Conservation (phyloP, 2,329 filamentous ascomycete species). For the Colletotrichum eremochloae region DNA sequence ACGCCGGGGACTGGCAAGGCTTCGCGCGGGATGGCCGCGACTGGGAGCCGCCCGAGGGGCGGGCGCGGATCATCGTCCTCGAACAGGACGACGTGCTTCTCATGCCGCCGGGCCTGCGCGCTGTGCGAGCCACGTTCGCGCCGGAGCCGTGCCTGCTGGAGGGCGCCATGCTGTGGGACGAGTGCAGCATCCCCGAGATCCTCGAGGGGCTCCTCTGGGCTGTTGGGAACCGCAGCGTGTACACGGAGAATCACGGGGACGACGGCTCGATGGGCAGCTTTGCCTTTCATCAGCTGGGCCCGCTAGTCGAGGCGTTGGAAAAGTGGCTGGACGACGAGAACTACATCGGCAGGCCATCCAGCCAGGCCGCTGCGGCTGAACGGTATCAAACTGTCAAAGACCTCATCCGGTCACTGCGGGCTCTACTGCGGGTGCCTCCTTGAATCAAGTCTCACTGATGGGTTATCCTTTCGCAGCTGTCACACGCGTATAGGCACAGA, state of each 20-base stretch:
- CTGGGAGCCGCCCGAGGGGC: too few species aligned
- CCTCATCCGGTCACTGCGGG: background rate
- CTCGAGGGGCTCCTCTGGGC: conserved; percentile 1
- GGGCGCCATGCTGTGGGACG: too few species aligned
- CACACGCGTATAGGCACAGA: too few species aligned
- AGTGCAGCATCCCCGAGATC: background rate
- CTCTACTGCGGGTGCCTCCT: background rate
- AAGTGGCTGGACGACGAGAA: conserved; percentile 5
- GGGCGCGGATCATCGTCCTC: too few species aligned
- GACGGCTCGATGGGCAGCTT: background rate
- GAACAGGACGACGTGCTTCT: too few species aligned
- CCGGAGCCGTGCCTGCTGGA: too few species aligned
- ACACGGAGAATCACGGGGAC: background rate
- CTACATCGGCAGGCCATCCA: background rate
- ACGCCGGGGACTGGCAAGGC: too few species aligned
- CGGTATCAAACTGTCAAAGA: background rate
- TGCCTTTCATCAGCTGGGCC: background rate
- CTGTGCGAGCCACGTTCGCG: too few species aligned
- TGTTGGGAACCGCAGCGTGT: background rate
- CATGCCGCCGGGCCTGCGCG: too few species aligned
- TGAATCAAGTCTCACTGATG: too few species aligned
- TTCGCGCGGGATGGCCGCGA: too few species aligned
- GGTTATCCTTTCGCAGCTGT: too few species aligned
- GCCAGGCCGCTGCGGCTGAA: background rate
- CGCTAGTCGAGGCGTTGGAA: conserved; percentile 1